Evolutionary conservation across 1,284 basidiomycete species (phyloP), one percentile per base, ranked within the genome.

Genomic region (Sporisorium reilianum): DNA sequence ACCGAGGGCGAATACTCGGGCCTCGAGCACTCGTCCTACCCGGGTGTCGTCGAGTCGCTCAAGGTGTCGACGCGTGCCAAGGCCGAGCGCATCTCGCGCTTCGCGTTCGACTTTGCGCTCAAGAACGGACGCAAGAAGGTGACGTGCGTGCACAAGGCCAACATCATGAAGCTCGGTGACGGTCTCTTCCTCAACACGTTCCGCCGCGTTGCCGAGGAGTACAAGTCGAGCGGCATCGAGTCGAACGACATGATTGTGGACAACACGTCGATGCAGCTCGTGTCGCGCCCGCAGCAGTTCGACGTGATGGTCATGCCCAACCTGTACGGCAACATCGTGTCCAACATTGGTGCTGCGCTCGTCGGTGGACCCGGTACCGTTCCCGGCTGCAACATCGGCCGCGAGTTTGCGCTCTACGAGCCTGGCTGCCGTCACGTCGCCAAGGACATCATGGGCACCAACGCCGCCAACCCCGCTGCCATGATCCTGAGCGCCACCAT

Each of bases 71-170:
- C 97, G 11, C 90, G 92, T 59, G 90, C 91, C 77, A 99, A 98
- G 88, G 93, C 94, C 18, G 97, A 99, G 87, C 92, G 97, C 77
- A 99, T 99, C 83, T 90, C 91, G 40, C 91, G 97, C 61, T 99
- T 99, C 85, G 97, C 97, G 5, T 99, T 99, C 83, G 96, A 99
- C 87, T 99, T 98, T 87, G 97, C 97, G 51, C 88, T 98, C 84
- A 98, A 98, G 90, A 99, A 99, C 88, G 91, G 93, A 87, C 91
- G 96, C 87, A 97, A 97, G 93, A 97, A 96, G 92, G 97, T 99
- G 80, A 99, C 97, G 61, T 98, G 95, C 85, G 95, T 99, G 53
- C 97, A 99, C 91, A 99, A 99, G 88, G 97, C 97, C 84, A 99
- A 99, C 89, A 99, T 99, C 89, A 99, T 99, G 97, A 99, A 99